These are phyloP conservation scores for Penicillium aurantiogriseum DNA, from an alignment of 2,329 filamentous ascomycete species.

Conservation along the genomic window DNA sequence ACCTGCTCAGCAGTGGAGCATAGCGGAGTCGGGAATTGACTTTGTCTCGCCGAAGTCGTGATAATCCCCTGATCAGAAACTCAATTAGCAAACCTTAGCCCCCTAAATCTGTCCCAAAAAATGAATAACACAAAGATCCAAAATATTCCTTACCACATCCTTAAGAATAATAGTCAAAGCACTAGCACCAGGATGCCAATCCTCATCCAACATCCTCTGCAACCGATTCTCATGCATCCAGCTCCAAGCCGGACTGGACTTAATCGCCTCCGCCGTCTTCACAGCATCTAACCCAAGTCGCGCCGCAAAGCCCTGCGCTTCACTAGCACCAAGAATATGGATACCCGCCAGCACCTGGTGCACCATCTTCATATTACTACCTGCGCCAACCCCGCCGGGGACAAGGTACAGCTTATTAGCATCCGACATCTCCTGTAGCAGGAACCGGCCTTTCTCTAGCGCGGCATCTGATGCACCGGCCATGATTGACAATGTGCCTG, in stretches of 20 bases:
- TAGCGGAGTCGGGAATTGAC: conserved; percentile 60
- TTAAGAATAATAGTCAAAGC: conserved; percentile 61
- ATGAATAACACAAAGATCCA: background rate
- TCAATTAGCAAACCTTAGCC: background rate
- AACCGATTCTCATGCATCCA: conserved; percentile 64
- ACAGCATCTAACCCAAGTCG: conserved; percentile 54
- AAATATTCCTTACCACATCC: conserved; percentile 45
- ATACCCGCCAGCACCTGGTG: conserved; percentile 64
- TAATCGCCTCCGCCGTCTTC: conserved; percentile 45
- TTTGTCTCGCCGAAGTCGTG: conserved; percentile 60
- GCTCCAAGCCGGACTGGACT: conserved; percentile 53
- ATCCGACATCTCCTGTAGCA: conserved; percentile 63
- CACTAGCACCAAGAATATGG: conserved; percentile 61
- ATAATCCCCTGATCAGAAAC: conserved; percentile 55
- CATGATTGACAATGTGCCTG: conserved; percentile 75
- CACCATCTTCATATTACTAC: conserved; percentile 62
- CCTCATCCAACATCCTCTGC: conserved; percentile 54
- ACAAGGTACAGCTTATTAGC: conserved; percentile 61
- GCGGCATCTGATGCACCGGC: conserved; percentile 60
- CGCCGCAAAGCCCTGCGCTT: conserved; percentile 60
- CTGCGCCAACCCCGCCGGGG: conserved; percentile 58
- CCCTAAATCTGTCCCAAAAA: background rate
- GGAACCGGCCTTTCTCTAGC: conserved; percentile 55
- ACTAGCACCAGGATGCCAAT: conserved; percentile 57
- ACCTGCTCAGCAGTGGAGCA: conserved; percentile 63